phyloP scores from a whole-genome alignment of 139 green algal species.

The Coelastrella sp. region DNA sequence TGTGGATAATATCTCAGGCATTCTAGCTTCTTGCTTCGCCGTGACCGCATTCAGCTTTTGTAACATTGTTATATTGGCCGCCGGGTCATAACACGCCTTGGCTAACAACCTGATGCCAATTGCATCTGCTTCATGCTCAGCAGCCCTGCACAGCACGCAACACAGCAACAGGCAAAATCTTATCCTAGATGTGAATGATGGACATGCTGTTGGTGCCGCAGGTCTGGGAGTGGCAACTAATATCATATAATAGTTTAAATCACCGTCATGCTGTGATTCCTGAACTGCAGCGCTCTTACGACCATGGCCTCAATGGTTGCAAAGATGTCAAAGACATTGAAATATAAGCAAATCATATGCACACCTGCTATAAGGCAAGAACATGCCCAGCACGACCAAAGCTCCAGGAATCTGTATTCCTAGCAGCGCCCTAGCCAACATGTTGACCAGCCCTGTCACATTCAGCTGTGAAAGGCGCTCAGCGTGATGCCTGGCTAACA shows the following conservation, averaged over 20 bases:
- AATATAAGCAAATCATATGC: neutral
- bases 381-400: conserved; percentile 60
- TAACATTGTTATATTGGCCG: conserved; percentile 65
- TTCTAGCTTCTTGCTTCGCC: neutral
- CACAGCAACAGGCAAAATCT: no score
- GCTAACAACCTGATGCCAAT: conserved; percentile 85
- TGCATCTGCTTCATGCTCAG: conserved; percentile 69
- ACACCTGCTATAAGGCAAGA: conserved; percentile 75
- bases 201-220: no score
- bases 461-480: conserved; percentile 61
- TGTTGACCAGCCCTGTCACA: conserved; percentile 33
- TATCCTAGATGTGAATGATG: no score
- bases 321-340: neutral
- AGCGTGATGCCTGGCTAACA: conserved; percentile 80
- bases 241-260: no score
- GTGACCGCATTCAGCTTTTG: conserved; percentile 54
- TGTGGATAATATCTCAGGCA: conserved; percentile 72
- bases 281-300: neutral
- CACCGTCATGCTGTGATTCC: no score
- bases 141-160: conserved; percentile 4
- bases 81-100: conserved; percentile 80
- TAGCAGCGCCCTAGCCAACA: conserved; percentile 55
- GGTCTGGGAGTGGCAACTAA: no score
- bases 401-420: conserved; percentile 64
- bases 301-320: neutral